Evolutionary conservation across 495 filamentous ascomycete genomes (phyloP).

Genomic region (Penicillium goetzii): DNA sequence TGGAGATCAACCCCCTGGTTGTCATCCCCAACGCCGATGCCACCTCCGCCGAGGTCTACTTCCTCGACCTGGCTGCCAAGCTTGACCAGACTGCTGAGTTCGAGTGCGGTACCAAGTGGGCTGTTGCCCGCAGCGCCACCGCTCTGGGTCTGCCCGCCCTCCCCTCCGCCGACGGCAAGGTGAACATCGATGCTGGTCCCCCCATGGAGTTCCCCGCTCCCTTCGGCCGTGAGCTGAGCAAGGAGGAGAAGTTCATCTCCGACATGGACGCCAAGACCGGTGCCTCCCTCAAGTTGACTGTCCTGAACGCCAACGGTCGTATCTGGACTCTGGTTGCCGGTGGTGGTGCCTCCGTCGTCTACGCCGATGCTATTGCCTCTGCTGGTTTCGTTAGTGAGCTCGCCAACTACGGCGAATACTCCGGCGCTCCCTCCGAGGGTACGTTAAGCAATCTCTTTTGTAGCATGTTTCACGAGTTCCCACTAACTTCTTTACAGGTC

Average conservation of each 20-base stretch:
- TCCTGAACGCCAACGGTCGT: slow-evolving; percentile 87
- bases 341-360: slow-evolving; percentile 99
- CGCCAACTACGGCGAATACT: slow-evolving; percentile 99
- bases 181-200: slow-evolving; percentile 94
- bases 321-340: slow-evolving; percentile 98
- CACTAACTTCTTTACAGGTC: slow-evolving; percentile 32
- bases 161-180: slow-evolving; percentile 65
- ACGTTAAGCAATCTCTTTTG: not conserved
- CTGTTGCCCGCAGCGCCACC: slow-evolving; percentile 83
- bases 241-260: slow-evolving; percentile 98
- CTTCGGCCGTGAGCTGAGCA: slow-evolving; percentile 96
- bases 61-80: slow-evolving; percentile 98
- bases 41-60: slow-evolving; percentile 94
- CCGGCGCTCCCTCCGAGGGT: slow-evolving; percentile 94
- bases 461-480: not conserved
- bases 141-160: slow-evolving; percentile 75
- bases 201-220: slow-evolving; percentile 99
- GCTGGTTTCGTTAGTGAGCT: slow-evolving; percentile 94
- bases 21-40: slow-evolving; percentile 91
- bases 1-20: slow-evolving; percentile 99
- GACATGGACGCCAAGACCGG: slow-evolving; percentile 99
- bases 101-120: slow-evolving; percentile 99
- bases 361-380: slow-evolving; percentile 97
- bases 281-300: slow-evolving; percentile 96
- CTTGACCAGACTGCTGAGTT: slow-evolving; percentile 99